Conservation (phyloP, 768 basidiomycete genomes). For the Agrocybe praecox region DNA sequence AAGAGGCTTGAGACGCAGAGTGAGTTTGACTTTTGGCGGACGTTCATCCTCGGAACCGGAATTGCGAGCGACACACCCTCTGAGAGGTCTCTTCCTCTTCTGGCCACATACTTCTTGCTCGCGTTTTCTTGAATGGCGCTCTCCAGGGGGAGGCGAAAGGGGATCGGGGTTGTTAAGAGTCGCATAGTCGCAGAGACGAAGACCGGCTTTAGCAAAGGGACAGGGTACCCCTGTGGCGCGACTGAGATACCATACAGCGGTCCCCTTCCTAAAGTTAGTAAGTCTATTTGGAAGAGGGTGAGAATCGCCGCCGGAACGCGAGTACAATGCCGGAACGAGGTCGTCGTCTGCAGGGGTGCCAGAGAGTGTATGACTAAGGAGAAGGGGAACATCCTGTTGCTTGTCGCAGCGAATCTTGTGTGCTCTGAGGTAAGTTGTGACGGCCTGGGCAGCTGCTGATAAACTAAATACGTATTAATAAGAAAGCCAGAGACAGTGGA, state of each 20-base stretch:
- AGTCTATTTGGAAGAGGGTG: constrained; percentile 45
- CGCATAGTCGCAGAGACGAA: constrained; percentile 68
- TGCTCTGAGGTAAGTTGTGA: constrained; percentile 79
- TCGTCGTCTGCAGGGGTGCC: constrained; percentile 76
- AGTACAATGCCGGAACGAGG: constrained; percentile 70
- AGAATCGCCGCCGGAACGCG: constrained; percentile 69
- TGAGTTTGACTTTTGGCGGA: constrained; percentile 72
- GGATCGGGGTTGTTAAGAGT: constrained; percentile 5
- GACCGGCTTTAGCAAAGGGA: constrained; percentile 75
- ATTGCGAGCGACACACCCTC: constrained; percentile 33
- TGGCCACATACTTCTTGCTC: constrained; percentile 35
- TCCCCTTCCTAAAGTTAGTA: constrained; percentile 79
- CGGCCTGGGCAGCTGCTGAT: constrained; percentile 80
- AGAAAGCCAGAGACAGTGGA: constrained; percentile 7
- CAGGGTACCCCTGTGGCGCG: constrained; percentile 75
- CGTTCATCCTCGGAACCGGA: constrained; percentile 43
- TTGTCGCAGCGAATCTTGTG: constrained; percentile 73
- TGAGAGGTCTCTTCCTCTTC: constrained; percentile 46
- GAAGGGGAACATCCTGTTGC: constrained; percentile 73
- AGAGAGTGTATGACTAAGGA: constrained; percentile 71
- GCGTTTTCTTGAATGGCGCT: constrained; percentile 25
- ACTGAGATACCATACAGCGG: constrained; percentile 81
- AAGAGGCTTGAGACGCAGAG: constrained; percentile 61
- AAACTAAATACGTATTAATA: constrained; percentile 41
- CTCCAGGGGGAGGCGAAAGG: constrained; percentile 31